phyloP scores from a whole-genome alignment of 495 filamentous ascomycete species.

The Aspergillus saccharolyticus region DNA sequence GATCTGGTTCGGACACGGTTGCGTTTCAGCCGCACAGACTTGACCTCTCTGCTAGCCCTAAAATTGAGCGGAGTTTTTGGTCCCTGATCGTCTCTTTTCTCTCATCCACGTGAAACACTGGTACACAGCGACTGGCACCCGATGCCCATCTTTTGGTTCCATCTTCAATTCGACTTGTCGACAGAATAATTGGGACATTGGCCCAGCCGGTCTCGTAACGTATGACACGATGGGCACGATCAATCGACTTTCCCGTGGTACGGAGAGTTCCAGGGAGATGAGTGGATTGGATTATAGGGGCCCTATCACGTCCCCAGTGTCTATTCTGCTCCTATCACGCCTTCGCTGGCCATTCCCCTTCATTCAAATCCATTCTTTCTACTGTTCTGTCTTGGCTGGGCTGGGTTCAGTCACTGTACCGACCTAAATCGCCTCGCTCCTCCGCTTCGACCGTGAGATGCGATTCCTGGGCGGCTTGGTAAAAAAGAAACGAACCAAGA shows the following conservation, averaged over 20 bases:
- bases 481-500: neutral
- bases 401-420: neutral
- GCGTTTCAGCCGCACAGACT: neutral
- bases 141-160: neutral
- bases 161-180: neutral
- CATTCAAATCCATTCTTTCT: neutral
- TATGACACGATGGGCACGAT: slow-evolving; percentile 1
- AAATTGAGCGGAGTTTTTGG: neutral
- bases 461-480: neutral
- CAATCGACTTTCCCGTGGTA: neutral
- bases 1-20: neutral
- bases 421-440: neutral
- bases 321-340: neutral
- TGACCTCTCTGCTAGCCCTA: neutral
- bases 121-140: neutral
- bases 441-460: neutral
- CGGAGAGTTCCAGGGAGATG: neutral
- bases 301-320: neutral
- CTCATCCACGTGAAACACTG: neutral
- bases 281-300: slow-evolving; percentile 1
- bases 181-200: neutral
- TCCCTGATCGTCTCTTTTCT: neutral
- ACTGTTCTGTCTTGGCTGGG: neutral
- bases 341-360: neutral
- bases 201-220: neutral